These are phyloP conservation scores for Lichtheimia corymbifera DNA, from an alignment of 371 early-diverging fungal genomes.

Conservation along the genomic window DNA sequence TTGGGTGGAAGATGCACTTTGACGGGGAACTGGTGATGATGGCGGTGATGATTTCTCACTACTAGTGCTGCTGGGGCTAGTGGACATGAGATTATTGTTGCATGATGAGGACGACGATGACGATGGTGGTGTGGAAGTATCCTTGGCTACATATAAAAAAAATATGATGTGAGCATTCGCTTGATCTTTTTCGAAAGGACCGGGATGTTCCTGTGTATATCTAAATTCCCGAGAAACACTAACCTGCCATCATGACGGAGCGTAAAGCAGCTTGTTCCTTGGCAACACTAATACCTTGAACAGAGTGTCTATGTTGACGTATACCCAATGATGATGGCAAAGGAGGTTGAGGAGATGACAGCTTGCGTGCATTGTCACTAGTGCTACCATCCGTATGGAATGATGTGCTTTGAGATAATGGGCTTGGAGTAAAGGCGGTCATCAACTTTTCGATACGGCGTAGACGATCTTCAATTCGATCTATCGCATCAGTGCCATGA, in stretches of 20 bases:
- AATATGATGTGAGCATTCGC: not conserved
- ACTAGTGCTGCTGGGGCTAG: conserved; percentile 1
- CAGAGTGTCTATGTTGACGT: conserved; percentile 48
- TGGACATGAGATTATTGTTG: not conserved
- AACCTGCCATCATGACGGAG: conserved; percentile 5
- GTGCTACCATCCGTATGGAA: not conserved
- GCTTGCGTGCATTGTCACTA: not conserved
- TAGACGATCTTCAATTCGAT: conserved; percentile 52
- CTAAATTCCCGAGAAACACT: too few species aligned
- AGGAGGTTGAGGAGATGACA: conserved; percentile 11
- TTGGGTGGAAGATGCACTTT: conserved; percentile 10
- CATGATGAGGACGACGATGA: not conserved
- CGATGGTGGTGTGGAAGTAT: not conserved
- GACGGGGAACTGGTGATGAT: conserved; percentile 21
- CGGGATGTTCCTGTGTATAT: too few species aligned
- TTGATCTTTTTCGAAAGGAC: too few species aligned
- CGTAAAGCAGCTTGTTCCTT: conserved; percentile 42
- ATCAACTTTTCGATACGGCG: conserved; percentile 48
- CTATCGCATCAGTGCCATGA: conserved; percentile 34
- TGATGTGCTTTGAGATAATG: conserved; percentile 5
- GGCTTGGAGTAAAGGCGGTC: conserved; percentile 47
- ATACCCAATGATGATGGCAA: conserved; percentile 6
- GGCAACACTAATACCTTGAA: conserved; percentile 48
- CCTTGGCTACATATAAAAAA: not conserved
- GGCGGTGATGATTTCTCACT: conserved; percentile 15